Evolutionary conservation across 257 asterid genomes (phyloP), one percentile per base, ranked within the genome.

Genomic region (Henckelia pumila): DNA sequence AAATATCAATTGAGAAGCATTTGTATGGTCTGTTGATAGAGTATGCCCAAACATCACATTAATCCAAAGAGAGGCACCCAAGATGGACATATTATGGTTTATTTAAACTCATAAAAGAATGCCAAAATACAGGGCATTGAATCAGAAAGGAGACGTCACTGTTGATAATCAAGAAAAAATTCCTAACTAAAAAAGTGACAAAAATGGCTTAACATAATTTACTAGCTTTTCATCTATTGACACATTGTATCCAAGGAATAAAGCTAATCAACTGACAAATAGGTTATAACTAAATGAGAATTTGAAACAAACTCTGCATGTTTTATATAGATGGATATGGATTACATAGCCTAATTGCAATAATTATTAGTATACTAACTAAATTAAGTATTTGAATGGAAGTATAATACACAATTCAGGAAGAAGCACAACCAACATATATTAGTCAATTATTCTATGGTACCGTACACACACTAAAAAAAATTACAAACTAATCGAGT

Each of bases 381-480:
- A 40, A 35, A 37, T 22, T 32, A 16, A 61, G n/a, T n/a, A n/a
- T n/a, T n/a, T n/a, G 13, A 20, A 32, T 8, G 23, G 20, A 59
- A 16, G 20, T 6, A 5, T 29, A 19, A 61, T 35, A 32, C 22
- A 3, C n/a, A 20, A 32, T 20, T 61, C 25, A 32, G 35, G 29
- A 29, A 56, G 59, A 35, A 53, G 47, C 64, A 66, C 61, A 49
- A 71, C 49, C 35, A 69, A 56, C 49, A 30, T 4, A 26, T 55
- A 68, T 25, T 30, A 24, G 8, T 16, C 24, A n/a, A 30, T 66
- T 40, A 69, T 23, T 40, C 47, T 30, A 16, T 29, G 22, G 68
- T 30, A 67, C 50, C 64, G 47, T 64, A 32, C 67, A 53, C 24
- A 66, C 40, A 16, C 71, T 40, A 35, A 70, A 53, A 69, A 32